Evolutionary conservation across 306 rosid genomes (phyloP), one percentile per base, ranked within the genome.

Genomic region (Vigna unguiculata): DNA sequence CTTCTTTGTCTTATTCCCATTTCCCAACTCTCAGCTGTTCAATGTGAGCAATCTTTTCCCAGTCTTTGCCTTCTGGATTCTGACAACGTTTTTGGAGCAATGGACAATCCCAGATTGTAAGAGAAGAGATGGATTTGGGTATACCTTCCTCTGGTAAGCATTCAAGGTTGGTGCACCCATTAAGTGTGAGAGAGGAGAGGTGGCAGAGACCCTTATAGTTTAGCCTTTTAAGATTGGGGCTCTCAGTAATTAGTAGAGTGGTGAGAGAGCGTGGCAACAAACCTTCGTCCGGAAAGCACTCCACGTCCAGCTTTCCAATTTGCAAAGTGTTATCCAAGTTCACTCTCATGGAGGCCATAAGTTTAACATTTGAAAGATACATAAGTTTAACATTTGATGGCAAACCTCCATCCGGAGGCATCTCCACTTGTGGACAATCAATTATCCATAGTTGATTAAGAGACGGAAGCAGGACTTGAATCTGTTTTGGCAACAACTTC

Each of bases 211-310:
- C 34, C 61, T 55, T 55, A n/a, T 21, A 55, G n/a, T 55, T 7
- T 16, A 55, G 7, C 12, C 11, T 22, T 22, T 22, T 55, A 10
- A 55, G 61, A 55, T 21, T 0, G 1, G 7, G 7, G 32, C 61
- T 10, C 4, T 1, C 0, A 0, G 0, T 0, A 2, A 55, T 55
- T 8, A 0, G 0, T 9, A 55, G 32, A 21, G 2, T 21, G 3
- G 60, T 54, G 4, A 55, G 32, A 55, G 7, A 55, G 16, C 3
- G 30, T 21, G 61, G 61, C 28, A 53, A 5, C 1, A 25, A 20
- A 19, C 13, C 14, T 19, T 53, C 28, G 8, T 53, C 28, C 0
- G 32, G 34, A 25, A 55, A 55, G 11, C 2, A 55, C 16, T 55
- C 61, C 61, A 55, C 32, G 4, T 54, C 32, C 15, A 54, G 0